phyloP scores from a whole-genome alignment of 441 rosid genomes.

The Syzygium malaccense region DNA sequence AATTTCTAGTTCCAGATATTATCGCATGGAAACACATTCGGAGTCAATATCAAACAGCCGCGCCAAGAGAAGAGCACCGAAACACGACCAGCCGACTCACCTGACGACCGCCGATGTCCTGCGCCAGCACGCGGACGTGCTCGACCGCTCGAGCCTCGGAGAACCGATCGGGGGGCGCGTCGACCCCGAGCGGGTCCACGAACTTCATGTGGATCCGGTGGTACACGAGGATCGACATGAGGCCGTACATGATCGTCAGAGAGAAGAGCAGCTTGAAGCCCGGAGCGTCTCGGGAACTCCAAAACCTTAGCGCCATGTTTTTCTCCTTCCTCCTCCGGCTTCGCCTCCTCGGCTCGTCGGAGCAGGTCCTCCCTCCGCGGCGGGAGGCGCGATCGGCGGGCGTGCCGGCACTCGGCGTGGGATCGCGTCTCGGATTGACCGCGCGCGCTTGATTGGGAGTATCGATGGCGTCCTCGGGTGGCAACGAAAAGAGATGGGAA shows the following conservation, averaged over 20 bases:
- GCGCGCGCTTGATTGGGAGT: not conserved
- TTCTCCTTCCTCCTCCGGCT: not conserved
- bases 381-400: not conserved
- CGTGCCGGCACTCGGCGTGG: not conserved
- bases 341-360: not conserved
- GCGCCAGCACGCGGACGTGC: constrained; percentile 72
- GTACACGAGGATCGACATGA: constrained; percentile 62
- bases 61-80: not conserved
- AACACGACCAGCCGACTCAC: constrained; percentile 24
- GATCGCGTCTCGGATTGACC: not conserved
- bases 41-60: not conserved
- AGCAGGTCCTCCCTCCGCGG: not conserved
- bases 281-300: constrained; percentile 38
- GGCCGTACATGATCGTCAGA: constrained; percentile 45
- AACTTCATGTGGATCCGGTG: constrained; percentile 54
- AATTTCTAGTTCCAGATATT: not conserved
- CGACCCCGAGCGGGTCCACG: constrained; percentile 50
- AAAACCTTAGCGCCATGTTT: constrained; percentile 39
- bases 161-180: constrained; percentile 87
- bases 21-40: not conserved
- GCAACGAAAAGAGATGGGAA: not conserved
- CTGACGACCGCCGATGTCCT: constrained; percentile 80
- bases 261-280: constrained; percentile 58
- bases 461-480: not conserved
- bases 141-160: constrained; percentile 88